These are phyloP conservation scores for Fonsecaea pedrosoi DNA, from an alignment of 2,329 filamentous ascomycete genomes.

Conservation along the genomic window DNA sequence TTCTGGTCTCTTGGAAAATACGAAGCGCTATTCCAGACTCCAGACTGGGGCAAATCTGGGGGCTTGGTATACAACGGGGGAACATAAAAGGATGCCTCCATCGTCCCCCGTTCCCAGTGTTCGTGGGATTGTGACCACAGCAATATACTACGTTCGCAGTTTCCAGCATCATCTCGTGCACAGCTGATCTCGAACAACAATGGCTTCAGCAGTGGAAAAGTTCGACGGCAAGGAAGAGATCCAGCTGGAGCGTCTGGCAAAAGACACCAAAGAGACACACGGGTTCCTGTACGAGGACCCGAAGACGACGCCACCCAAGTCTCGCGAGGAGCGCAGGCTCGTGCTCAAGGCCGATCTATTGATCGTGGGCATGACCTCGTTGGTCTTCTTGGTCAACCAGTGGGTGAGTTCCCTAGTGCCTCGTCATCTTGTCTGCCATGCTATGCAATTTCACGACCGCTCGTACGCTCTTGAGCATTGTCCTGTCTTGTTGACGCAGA, in stretches of 20 bases:
- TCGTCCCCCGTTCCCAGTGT: not conserved
- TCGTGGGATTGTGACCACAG: not conserved
- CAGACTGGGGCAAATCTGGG: not conserved
- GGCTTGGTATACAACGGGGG: not conserved
- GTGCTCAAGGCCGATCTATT: not conserved
- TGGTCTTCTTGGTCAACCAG: slow-evolving; percentile 1
- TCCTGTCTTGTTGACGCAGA: not conserved
- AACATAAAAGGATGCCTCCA: not conserved
- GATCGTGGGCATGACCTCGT: slow-evolving; percentile 4
- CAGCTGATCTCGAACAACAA: not conserved
- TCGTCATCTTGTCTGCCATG: not conserved
- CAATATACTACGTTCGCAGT: not conserved
- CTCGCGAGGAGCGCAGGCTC: not conserved
- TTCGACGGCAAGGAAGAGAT: slow-evolving; percentile 5
- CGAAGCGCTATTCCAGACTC: not conserved
- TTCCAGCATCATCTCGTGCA: not conserved
- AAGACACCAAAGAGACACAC: not conserved
- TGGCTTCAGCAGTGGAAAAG: not conserved
- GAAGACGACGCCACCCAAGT: not conserved
- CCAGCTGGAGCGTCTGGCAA: not conserved
- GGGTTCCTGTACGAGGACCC: not conserved
- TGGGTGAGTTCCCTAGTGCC: not conserved
- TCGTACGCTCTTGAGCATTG: not conserved
- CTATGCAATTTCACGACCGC: not conserved
- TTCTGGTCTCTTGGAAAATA: not conserved